Base-by-base conservation (phyloP, 2,329 filamentous ascomycete species). In the Fusarium brachygibbosum region DNA sequence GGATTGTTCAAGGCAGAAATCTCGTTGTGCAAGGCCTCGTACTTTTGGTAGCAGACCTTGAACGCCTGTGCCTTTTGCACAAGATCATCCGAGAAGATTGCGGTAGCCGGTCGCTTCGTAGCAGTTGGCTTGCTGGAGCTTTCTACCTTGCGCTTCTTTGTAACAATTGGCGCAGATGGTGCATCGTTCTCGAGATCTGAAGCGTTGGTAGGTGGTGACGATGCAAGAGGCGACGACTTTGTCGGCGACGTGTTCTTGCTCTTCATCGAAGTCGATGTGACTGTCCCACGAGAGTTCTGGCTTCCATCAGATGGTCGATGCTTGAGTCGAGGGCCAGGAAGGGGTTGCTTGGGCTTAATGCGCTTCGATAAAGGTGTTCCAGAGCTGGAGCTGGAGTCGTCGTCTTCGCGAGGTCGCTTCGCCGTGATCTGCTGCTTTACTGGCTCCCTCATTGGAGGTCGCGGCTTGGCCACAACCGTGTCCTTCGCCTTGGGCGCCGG, bases 191-290 rank as follows among this genome's bases (percentile, higher is more conserved):
- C 87, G 37, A 90, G 78, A 59, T 90, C 88, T 2, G 88, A 90
- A 1, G 87, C 88, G 66, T 90, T 90, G 10, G 88, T 90, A 0
- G 88, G 88, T 14, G 88, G 87, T 9, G 88, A 90, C 2, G 87
- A 88, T n/a, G 88, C 88, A 19, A 90, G 80, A 6, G 88, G 88
- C 12, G 88, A 90, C 4, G 88, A 90, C 75, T 90, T 90, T 51
- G 82, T 82, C 1, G 87, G 87, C 9, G 87, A 89, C 0, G 84
- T 89, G 65, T 83, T 80, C 76, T 87, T 87, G 74, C 79, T 81
- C 75, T 82, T 85, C 46, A 80, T 76, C 1, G 83, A 82, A 8
- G 84, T 82, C 3, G 80, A 80, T 11, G 63, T 71, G 16, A 63
- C 65, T 3, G 68, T 75, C 31, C 78, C 78, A 40, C 84, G 82